Percentiles rank a stretch among this genome's conserved stretches.
phyloP scores from a whole-genome alignment of 148 eudicot genomes.

The Camellia japonica region DNA sequence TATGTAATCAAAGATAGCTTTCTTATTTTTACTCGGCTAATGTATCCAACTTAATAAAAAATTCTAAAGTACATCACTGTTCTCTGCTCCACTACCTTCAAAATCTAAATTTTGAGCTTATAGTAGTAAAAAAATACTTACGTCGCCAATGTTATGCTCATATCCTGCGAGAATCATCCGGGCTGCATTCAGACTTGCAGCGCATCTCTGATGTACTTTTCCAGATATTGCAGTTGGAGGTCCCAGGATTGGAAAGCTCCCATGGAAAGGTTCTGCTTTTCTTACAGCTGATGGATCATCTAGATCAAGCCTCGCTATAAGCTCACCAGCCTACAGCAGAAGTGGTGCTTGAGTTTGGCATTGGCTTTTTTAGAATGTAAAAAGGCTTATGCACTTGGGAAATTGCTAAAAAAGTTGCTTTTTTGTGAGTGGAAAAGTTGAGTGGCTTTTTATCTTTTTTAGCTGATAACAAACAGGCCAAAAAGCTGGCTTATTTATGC shows the following conservation, averaged over 20 bases:
- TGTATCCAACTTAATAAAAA: background rate
- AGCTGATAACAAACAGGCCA: too few relatives aligned
- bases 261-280: slow-evolving; percentile 96
- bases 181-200: slow-evolving; percentile 86
- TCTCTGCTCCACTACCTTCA: background rate
- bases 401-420: too few relatives aligned
- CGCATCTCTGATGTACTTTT: slow-evolving; percentile 98
- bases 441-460: too few relatives aligned
- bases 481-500: too few relatives aligned
- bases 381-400: too few relatives aligned
- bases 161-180: slow-evolving; percentile 96
- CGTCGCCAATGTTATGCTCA: slow-evolving; percentile 90
- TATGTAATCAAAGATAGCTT: background rate
- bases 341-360: background rate
- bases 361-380: too few relatives aligned
- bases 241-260: slow-evolving; percentile 79
- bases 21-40: background rate
- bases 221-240: slow-evolving; percentile 95
- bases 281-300: slow-evolving; percentile 99
- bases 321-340: slow-evolving; percentile 84
- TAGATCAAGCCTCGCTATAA: slow-evolving; percentile 83
- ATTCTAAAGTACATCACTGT: background rate
- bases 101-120: background rate
- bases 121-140: slow-evolving; percentile 36
- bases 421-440: too few relatives aligned